Base-by-base conservation (phyloP, 768 basidiomycete genomes). In the Sistotremastrum niveocremeum region DNA sequence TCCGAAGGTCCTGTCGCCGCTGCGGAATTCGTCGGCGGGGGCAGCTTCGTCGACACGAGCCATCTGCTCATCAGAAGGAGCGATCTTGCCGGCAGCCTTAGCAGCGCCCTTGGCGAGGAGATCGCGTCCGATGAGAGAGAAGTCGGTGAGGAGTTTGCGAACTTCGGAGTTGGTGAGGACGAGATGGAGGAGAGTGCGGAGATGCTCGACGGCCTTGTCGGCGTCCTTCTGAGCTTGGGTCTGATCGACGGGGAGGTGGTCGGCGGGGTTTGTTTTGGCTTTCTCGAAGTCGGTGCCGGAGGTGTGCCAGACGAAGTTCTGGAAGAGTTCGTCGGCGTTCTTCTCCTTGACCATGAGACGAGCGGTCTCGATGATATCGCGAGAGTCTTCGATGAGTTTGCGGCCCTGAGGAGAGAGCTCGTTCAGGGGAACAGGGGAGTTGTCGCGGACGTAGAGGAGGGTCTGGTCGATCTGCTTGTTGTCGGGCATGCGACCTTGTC, bases 151-250 rank as follows among this genome's bases (percentile, higher is more conserved):
- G 31, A 95, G 78, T 60, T 95, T 94, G 56, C 90, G 82, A 32
- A 85, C 82, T 65, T 94, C 86, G 0, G 85, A 82, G 66, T 99
- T 99, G 58, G 93, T 94, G 51, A 90, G 70, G 56, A 97, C 70
- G 55, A 97, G 81, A 38, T 76, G 75, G 49, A 87, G 69, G 41
- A 99, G 74, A 0, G 90, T 91, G 52, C 91, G 86, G 10, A 97
- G 75, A 62, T 97, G 88, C 46, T 73, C 72, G 40, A 84, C 76
- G 20, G 89, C 84, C 87, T 60, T 76, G 59, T 48, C 79, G 65
- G 33, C 66, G 41, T 91, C 84, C n/a, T 67, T 59, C 46, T 71
- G 65, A 5, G 66, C 62, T 46, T 74, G 82, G 1, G 68, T 66
- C 49, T 69, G 69, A 49, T 73, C 71, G n/a, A 76, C 67, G n/a